phyloP scores from a whole-genome alignment of 2,329 filamentous ascomycete species.

The Aspergillus fischeri region DNA sequence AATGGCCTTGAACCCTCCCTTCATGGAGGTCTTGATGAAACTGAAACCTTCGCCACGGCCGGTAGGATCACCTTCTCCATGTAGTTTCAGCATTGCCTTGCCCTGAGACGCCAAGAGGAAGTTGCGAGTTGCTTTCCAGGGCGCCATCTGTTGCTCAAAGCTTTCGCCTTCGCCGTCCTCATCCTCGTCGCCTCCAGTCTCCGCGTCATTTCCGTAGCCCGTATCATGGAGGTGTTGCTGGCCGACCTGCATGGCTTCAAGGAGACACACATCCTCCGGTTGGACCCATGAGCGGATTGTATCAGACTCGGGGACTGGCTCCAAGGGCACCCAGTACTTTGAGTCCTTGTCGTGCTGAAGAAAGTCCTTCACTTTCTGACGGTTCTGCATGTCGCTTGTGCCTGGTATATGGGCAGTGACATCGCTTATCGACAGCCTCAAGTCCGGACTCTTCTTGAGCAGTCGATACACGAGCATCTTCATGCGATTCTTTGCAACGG shows the following conservation, averaged over 20 bases:
- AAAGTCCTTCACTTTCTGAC: conserved; percentile 96
- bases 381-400: conserved; percentile 89
- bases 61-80: conserved; percentile 91
- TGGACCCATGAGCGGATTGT: conserved; percentile 84
- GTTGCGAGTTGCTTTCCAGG: conserved; percentile 95
- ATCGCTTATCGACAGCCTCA: conserved; percentile 70
- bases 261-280: conserved; percentile 88
- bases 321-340: conserved; percentile 80
- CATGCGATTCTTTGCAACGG: conserved; percentile 92
- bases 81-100: conserved; percentile 94
- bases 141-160: conserved; percentile 82
- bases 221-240: conserved; percentile 87
- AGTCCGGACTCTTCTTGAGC: conserved; percentile 68
- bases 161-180: conserved; percentile 68
- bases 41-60: conserved; percentile 91
- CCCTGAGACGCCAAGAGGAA: conserved; percentile 90
- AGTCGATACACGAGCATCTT: conserved; percentile 94
- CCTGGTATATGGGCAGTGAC: conserved; percentile 91
- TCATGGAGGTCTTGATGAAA: conserved; percentile 98
- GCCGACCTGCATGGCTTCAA: conserved; percentile 96
- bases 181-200: conserved; percentile 61
- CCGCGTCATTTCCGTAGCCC: conserved; percentile 69
- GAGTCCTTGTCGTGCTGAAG: conserved; percentile 83
- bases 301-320: conserved; percentile 74
- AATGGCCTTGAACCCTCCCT: conserved; percentile 88